phyloP scores from a whole-genome alignment of 805 yeast species.

The Metschnikowia proteae region DNA sequence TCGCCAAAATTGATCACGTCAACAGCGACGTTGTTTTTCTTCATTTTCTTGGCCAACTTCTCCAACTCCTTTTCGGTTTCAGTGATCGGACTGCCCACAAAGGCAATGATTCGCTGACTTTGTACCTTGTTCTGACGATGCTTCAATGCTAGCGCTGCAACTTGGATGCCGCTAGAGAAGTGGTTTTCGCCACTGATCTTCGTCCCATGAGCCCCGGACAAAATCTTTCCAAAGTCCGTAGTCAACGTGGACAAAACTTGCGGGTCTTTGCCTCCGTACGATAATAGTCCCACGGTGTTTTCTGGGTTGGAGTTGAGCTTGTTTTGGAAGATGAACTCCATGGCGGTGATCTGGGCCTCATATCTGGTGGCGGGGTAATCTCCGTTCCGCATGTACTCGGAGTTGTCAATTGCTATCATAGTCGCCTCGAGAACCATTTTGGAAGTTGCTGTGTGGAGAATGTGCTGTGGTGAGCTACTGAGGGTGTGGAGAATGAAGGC shows the following conservation, averaged over 20 bases:
- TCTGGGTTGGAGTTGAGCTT: slow-evolving; percentile 90
- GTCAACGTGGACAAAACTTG: slow-evolving; percentile 87
- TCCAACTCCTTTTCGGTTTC: slow-evolving; percentile 70
- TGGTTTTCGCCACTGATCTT: slow-evolving; percentile 65
- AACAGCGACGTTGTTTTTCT: slow-evolving; percentile 86
- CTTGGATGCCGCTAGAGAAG: slow-evolving; percentile 81
- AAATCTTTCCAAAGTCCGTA: slow-evolving; percentile 77
- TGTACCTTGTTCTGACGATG: slow-evolving; percentile 95
- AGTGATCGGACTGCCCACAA: slow-evolving; percentile 81
- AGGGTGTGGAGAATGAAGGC: slow-evolving; percentile 9
- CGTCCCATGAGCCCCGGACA: slow-evolving; percentile 79
- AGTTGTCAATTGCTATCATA: slow-evolving; percentile 91
- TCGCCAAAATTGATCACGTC: slow-evolving; percentile 94
- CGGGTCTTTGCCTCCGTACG: slow-evolving; percentile 82
- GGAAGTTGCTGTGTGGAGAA: background rate
- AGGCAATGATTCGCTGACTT: slow-evolving; percentile 82
- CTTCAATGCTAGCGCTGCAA: slow-evolving; percentile 85
- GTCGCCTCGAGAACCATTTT: slow-evolving; percentile 94
- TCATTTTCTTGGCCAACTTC: slow-evolving; percentile 84
- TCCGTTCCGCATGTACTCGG: slow-evolving; percentile 94
- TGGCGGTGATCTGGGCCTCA: slow-evolving; percentile 89
- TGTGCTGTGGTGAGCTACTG: background rate
- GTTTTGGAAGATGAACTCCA: slow-evolving; percentile 78
- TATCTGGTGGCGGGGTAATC: slow-evolving; percentile 85
- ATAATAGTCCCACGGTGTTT: slow-evolving; percentile 85